Evolutionary conservation across 208 protist genomes (phyloP).

Genomic region (Acanthamoeba triangularis): DNA sequence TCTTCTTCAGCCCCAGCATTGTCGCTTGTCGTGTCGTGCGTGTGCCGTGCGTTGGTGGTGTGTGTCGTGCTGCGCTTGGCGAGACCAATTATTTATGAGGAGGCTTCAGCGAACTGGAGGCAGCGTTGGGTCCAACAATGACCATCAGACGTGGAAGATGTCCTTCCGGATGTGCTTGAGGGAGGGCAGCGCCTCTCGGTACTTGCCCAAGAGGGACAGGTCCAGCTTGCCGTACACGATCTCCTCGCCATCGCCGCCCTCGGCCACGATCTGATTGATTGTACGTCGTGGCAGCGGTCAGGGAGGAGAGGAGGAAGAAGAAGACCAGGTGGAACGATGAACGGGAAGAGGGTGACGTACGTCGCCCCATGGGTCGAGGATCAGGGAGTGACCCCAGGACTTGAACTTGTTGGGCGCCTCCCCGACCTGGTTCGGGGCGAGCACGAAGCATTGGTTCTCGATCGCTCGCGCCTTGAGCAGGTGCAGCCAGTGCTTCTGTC

Average conservation of each 20-base stretch:
- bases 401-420: conserved; percentile 42
- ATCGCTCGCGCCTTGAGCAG: neutral
- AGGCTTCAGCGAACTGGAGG: too few relatives aligned
- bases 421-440: conserved; percentile 1
- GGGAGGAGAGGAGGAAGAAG: too few relatives aligned
- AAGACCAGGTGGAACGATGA: neutral
- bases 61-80: too few relatives aligned
- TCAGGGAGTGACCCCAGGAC: conserved; percentile 26
- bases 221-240: conserved; percentile 45
- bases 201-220: conserved; percentile 1
- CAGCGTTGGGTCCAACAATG: too few relatives aligned
- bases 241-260: conserved; percentile 24
- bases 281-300: neutral
- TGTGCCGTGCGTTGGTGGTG: too few relatives aligned
- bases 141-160: neutral
- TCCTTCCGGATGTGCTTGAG: conserved; percentile 57
- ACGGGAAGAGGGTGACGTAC: neutral
- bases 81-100: too few relatives aligned
- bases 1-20: neutral
- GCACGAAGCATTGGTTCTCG: conserved; percentile 12
- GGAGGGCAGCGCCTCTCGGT: neutral
- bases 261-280: neutral
- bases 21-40: neutral
- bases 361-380: conserved; percentile 25
- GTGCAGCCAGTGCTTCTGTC: neutral